phyloP scores from a whole-genome alignment of 2,329 filamentous ascomycete genomes.

The Pseudonectria buxi region DNA sequence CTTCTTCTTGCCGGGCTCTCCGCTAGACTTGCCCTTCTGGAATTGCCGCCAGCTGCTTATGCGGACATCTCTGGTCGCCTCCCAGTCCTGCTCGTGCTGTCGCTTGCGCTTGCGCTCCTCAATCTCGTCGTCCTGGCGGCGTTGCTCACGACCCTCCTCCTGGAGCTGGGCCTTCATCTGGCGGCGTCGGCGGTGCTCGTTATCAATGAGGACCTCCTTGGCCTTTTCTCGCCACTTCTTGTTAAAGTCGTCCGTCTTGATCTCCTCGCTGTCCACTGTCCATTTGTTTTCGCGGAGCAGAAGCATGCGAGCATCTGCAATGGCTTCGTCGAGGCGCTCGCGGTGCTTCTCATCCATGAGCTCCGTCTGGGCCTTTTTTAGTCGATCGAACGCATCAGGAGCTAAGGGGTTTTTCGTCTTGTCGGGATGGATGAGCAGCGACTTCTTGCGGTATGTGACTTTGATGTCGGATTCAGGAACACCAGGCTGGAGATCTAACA shows the following conservation, averaged over 20 bases:
- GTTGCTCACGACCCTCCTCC: conserved; percentile 87
- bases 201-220: conserved; percentile 83
- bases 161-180: conserved; percentile 93
- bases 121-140: conserved; percentile 76
- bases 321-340: conserved; percentile 81
- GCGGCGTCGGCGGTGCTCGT: conserved; percentile 74
- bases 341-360: conserved; percentile 94
- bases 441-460: conserved; percentile 88
- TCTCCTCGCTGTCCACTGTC: conserved; percentile 80
- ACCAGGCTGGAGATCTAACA: conserved; percentile 91
- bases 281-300: conserved; percentile 92
- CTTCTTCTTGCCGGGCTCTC: conserved; percentile 49
- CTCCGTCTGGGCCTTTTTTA: conserved; percentile 89
- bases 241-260: conserved; percentile 76
- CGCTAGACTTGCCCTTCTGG: conserved; percentile 62
- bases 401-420: conserved; percentile 89
- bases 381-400: conserved; percentile 90
- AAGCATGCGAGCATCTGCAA: conserved; percentile 90
- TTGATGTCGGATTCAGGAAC: conserved; percentile 97
- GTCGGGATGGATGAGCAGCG: conserved; percentile 97
- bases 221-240: conserved; percentile 86
- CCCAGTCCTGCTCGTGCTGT: conserved; percentile 93
- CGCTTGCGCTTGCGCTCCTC: conserved; percentile 78
- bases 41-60: conserved; percentile 95
- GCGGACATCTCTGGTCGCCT: conserved; percentile 80